phyloP scores from a whole-genome alignment of 257 asterid species.

The Petunia axillaris region DNA sequence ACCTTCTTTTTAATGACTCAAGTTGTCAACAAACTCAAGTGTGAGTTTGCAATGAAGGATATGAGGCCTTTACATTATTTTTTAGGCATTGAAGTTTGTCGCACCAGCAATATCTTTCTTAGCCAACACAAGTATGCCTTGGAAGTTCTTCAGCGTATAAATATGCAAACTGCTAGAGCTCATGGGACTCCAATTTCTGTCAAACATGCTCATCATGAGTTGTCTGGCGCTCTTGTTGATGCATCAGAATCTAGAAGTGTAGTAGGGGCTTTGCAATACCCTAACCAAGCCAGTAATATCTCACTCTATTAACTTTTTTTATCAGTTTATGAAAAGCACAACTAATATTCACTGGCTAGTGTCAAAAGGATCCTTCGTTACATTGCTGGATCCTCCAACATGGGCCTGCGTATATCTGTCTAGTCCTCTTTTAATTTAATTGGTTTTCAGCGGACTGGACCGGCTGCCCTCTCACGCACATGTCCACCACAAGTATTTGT shows the following conservation, averaged over 20 bases:
- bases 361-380: background rate
- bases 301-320: background rate
- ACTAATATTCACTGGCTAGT: background rate
- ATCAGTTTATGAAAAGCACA: background rate
- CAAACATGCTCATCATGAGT: background rate
- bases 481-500: background rate
- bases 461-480: background rate
- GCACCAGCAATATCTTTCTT: background rate
- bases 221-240: too few relatives aligned
- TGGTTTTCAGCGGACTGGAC: slow-evolving; percentile 10
- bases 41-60: background rate
- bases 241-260: background rate
- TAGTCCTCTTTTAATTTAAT: background rate
- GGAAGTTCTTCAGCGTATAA: background rate
- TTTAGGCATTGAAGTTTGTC: background rate
- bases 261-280: background rate
- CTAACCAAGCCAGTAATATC: background rate
- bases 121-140: slow-evolving; percentile 2
- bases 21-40: background rate
- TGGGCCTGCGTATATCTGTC: background rate
- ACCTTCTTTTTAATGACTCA: background rate
- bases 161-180: background rate
- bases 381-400: background rate
- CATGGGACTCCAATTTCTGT: background rate
- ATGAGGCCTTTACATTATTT: background rate